Conservation (phyloP, 345 rosid genomes). For the Tarenaya hassleriana region DNA sequence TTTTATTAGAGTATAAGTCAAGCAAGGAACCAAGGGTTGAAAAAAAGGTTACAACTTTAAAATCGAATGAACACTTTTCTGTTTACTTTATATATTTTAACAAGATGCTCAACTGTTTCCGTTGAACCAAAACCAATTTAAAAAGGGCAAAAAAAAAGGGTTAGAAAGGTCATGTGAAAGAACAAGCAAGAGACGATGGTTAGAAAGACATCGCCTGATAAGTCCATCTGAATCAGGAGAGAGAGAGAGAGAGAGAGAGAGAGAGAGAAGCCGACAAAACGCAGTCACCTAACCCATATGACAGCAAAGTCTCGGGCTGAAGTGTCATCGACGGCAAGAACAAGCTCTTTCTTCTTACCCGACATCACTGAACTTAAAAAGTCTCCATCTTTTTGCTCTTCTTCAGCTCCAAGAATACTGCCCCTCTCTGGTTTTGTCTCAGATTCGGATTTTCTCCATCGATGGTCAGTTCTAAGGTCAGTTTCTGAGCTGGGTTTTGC, state of each 20-base stretch:
- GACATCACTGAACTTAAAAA: not conserved
- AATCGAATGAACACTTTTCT: too few species aligned
- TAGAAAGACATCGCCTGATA: constrained; percentile 11
- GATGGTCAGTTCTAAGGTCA: constrained; percentile 27
- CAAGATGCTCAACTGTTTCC: constrained; percentile 13
- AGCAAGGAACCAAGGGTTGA: not conserved
- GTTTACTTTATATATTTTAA: too few species aligned
- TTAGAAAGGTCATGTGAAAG: constrained; percentile 26
- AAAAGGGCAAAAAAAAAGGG: constrained; percentile 10
- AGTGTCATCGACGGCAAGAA: constrained; percentile 6
- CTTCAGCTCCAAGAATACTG: not conserved
- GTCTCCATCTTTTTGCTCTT: not conserved
- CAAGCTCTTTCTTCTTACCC: constrained; percentile 1
- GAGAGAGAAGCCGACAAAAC: constrained; percentile 24
- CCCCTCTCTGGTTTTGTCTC: constrained; percentile 2
- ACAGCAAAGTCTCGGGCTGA: constrained; percentile 11
- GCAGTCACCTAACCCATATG: constrained; percentile 24
- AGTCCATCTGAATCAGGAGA: not conserved
- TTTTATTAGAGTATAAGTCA: not conserved
- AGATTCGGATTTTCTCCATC: constrained; percentile 14
- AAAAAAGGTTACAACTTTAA: too few species aligned
- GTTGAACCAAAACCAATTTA: constrained; percentile 14
- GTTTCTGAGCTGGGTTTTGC: constrained; percentile 14
- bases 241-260: not conserved
- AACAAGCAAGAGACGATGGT: constrained; percentile 21